Percentiles rank a stretch among this genome's conserved stretches.
Evolutionary conservation across 805 yeast species (phyloP).

Genomic region (Metschnikowia lunata): DNA sequence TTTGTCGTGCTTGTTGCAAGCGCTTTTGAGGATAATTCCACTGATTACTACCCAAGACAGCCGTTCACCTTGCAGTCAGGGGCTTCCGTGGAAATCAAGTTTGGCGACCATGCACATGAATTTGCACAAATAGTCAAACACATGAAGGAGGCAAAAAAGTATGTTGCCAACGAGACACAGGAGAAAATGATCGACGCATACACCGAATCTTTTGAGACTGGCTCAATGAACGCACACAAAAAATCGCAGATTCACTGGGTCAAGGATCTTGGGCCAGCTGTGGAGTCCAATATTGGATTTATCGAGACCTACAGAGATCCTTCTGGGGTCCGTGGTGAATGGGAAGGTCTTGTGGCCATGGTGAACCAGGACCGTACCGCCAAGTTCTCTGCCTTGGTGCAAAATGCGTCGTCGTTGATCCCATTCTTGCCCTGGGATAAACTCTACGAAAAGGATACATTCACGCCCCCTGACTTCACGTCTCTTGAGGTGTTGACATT

Average conservation of each 20-base stretch:
- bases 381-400: conserved; percentile 68
- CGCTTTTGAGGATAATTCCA: conserved; percentile 44
- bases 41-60: conserved; percentile 49
- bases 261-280: conserved; percentile 73
- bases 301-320: conserved; percentile 93
- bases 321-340: conserved; percentile 86
- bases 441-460: conserved; percentile 74
- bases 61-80: conserved; percentile 31
- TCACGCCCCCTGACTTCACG: conserved; percentile 90
- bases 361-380: conserved; percentile 83
- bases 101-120: conserved; percentile 75
- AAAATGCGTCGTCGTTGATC: conserved; percentile 62
- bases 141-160: conserved; percentile 51
- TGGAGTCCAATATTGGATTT: conserved; percentile 76
- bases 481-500: conserved; percentile 85
- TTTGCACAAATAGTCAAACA: conserved; percentile 55
- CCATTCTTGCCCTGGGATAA: conserved; percentile 71
- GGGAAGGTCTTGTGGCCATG: conserved; percentile 90
- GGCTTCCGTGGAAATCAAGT: conserved; percentile 48
- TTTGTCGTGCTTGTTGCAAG: conserved; percentile 70
- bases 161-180: conserved; percentile 74
- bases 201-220: conserved; percentile 67
- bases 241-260: conserved; percentile 86
- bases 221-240: conserved; percentile 81
- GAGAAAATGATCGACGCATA: conserved; percentile 60